Evolutionary conservation across 2,329 filamentous ascomycete genomes (phyloP).

Genomic region (Gaeumannomyces tritici): DNA sequence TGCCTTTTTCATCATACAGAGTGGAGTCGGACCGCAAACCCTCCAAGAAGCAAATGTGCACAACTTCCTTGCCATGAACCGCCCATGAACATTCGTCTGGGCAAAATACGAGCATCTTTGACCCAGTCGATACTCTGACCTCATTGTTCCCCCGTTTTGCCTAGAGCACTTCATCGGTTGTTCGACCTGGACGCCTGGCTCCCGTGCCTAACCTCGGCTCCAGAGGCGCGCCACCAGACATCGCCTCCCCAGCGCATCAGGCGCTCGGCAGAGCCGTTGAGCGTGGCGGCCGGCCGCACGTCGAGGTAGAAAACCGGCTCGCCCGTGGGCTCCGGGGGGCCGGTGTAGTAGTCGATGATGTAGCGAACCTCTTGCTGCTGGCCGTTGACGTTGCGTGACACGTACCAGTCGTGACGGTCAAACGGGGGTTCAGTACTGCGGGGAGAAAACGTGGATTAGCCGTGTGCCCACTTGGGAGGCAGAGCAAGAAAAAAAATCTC

Average conservation of each 20-base stretch:
- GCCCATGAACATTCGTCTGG: background rate
- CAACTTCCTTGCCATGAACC: background rate
- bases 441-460: background rate
- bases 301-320: constrained; percentile 95
- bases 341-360: constrained; percentile 94
- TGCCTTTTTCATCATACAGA: background rate
- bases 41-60: background rate
- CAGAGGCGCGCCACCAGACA: constrained; percentile 84
- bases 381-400: constrained; percentile 62
- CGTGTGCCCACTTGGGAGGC: too few species aligned
- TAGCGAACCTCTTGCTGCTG: constrained; percentile 74
- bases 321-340: constrained; percentile 68
- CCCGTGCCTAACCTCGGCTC: constrained; percentile 50
- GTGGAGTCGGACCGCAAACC: background rate
- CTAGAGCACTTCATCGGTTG: background rate
- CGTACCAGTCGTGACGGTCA: constrained; percentile 95
- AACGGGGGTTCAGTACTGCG: constrained; percentile 73
- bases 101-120: background rate
- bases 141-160: background rate
- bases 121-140: too few species aligned
- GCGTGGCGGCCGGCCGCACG: constrained; percentile 80
- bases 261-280: constrained; percentile 70
- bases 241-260: constrained; percentile 85
- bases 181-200: background rate
- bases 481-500: constrained; percentile 4